Conservation (phyloP, 192 early-diverging fungal genomes). For the Mortierella antarctica region DNA sequence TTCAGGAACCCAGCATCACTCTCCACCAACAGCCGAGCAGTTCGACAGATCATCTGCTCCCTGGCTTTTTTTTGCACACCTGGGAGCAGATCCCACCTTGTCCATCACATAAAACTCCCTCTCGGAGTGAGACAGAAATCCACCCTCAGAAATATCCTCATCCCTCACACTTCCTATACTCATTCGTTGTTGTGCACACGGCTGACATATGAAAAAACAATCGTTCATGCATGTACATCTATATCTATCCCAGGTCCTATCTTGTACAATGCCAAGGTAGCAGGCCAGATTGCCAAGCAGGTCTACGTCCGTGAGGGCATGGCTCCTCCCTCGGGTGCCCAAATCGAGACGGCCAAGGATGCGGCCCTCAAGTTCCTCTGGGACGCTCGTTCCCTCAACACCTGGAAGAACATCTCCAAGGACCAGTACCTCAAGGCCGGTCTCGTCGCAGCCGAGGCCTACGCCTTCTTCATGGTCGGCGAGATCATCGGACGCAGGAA, state of each 20-base stretch:
- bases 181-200: too few relatives aligned
- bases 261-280: conserved; percentile 67
- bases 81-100: too few relatives aligned
- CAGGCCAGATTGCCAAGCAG: conserved; percentile 69
- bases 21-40: too few relatives aligned
- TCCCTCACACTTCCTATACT: too few relatives aligned
- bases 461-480: conserved; percentile 72
- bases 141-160: too few relatives aligned
- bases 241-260: conserved; percentile 27
- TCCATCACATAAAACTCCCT: too few relatives aligned
- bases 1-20: too few relatives aligned
- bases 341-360: conserved; percentile 61
- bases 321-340: conserved; percentile 62
- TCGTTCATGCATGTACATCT: background rate
- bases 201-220: background rate
- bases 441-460: conserved; percentile 63
- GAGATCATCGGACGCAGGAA: conserved; percentile 74
- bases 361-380: conserved; percentile 55
- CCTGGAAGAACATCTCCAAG: conserved; percentile 59
- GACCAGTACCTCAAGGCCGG: conserved; percentile 61
- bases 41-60: too few relatives aligned
- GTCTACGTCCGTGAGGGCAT: conserved; percentile 72
- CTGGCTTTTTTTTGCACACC: too few relatives aligned
- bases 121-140: too few relatives aligned
- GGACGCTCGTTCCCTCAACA: conserved; percentile 38